Evolutionary conservation across 2,329 filamentous ascomycete genomes (phyloP), one percentile per base, ranked within the genome.

Genomic region (Xylaria arbuscula): DNA sequence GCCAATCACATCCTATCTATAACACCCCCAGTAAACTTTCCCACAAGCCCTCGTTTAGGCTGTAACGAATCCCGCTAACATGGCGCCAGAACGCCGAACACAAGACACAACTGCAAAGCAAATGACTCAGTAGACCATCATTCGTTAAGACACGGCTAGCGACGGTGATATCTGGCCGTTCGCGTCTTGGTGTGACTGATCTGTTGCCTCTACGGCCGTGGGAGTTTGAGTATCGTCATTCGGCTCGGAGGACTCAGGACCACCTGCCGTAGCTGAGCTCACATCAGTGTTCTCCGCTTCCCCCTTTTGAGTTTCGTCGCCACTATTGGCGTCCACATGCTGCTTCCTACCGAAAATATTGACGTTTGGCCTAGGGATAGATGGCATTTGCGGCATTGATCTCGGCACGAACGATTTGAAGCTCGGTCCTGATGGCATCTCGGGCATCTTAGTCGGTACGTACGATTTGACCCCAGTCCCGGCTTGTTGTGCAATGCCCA

Each of bases 401-500:
- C 68, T 75, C 7, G 77, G 77, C 32, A 79, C 72, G 61, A 76
- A 77, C 2, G 76, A 77, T 64, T 74, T 78, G 70, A 79, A 74
- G 66, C 73, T 77, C 3, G 78, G 77, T 38, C 80, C 77, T 9
- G 76, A 73, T 24, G 79, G 75, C 67, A 81, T 78, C 48, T 78
- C 78, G 1, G 80, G 80, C 74, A 83, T 78, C 72, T 80, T 85
- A 60, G 77, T 78, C 3, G 84, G 85, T 53, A 84, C 78, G 74
- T 82, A 86, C 0, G 82, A 82, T 61, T 80, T 82, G 3, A 85
- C 78, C 1, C 79, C 83, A 0, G 82, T 82, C 2, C 85, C 83
- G 0, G 85, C 81, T 47, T 85, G 81, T 67, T 86, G 82, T 0
- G 85, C 84, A 3, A 87, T 79, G 1, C 76, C 76, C 73, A 87